Evolutionary conservation across 768 basidiomycete species (phyloP).

Genomic region (Pleurotus cornucopiae): DNA sequence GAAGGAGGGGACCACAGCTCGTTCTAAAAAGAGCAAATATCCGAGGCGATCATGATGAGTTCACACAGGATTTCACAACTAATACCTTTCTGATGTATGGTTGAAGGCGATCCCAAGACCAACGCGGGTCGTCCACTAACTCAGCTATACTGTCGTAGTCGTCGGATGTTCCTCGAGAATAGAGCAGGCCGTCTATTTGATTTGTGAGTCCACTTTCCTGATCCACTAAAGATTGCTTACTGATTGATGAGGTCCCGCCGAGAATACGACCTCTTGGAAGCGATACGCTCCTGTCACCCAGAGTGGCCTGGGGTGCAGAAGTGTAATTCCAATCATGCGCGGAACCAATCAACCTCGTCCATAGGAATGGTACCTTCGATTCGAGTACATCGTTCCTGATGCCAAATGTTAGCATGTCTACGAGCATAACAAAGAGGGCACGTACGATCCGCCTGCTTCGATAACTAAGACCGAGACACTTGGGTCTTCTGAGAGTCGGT

Average conservation of each 20-base stretch:
- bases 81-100: slow-evolving; percentile 23
- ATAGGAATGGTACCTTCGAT: not conserved
- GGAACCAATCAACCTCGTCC: not conserved
- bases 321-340: slow-evolving; percentile 12
- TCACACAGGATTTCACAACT: not conserved
- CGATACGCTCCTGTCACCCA: slow-evolving; percentile 1
- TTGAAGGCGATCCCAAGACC: slow-evolving; percentile 27
- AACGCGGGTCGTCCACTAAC: slow-evolving; percentile 4
- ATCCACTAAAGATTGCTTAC: not conserved
- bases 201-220: not conserved
- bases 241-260: slow-evolving; percentile 8
- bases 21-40: slow-evolving; percentile 7
- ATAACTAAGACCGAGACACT: slow-evolving; percentile 18
- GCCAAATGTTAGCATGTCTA: not conserved
- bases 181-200: not conserved
- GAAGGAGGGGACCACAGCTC: slow-evolving; percentile 16
- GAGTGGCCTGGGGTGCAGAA: slow-evolving; percentile 1
- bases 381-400: not conserved
- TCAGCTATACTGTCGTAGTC: not conserved
- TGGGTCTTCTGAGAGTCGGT: slow-evolving; percentile 19
- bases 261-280: slow-evolving; percentile 9
- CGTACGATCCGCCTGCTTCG: slow-evolving; percentile 22
- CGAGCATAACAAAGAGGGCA: not conserved
- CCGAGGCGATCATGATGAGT: not conserved
- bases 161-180: not conserved